A percentile compares a stretch with the other conserved stretches of the same genome.
Conservation (phyloP, 176 grass and related monocot species). For the Carex littledalei region DNA sequence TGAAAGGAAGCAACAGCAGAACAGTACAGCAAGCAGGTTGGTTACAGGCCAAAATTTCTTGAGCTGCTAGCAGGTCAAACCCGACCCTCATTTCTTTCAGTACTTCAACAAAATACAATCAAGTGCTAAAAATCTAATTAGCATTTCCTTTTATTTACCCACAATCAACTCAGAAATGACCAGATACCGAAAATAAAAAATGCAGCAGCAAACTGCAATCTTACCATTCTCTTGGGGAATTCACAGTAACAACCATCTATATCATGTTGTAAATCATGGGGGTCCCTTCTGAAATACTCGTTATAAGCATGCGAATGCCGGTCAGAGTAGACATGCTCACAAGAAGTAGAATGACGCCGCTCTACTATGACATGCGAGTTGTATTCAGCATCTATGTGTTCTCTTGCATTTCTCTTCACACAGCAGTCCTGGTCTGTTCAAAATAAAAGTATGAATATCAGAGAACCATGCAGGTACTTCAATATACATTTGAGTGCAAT, state of each 20-base stretch:
- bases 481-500: neutral
- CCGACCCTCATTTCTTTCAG: neutral
- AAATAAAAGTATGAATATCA: neutral
- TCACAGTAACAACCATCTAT: slow-evolving; percentile 58
- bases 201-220: neutral
- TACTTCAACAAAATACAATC: neutral
- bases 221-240: slow-evolving; percentile 56
- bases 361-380: slow-evolving; percentile 45
- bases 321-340: slow-evolving; percentile 45
- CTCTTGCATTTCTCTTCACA: slow-evolving; percentile 25
- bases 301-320: slow-evolving; percentile 61
- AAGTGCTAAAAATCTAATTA: neutral
- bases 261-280: slow-evolving; percentile 43
- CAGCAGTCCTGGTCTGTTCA: neutral
- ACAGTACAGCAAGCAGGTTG: neutral
- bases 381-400: slow-evolving; percentile 46
- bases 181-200: neutral
- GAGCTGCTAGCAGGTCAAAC: neutral
- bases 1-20: neutral
- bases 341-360: slow-evolving; percentile 34
- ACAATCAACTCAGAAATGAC: neutral
- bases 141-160: neutral
- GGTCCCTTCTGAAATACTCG: slow-evolving; percentile 50
- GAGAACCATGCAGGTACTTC: neutral
- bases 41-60: neutral